These are phyloP conservation scores for Limnomonas spitsbergensis DNA, from an alignment of 139 green algal genomes.

Conservation along the genomic window DNA sequence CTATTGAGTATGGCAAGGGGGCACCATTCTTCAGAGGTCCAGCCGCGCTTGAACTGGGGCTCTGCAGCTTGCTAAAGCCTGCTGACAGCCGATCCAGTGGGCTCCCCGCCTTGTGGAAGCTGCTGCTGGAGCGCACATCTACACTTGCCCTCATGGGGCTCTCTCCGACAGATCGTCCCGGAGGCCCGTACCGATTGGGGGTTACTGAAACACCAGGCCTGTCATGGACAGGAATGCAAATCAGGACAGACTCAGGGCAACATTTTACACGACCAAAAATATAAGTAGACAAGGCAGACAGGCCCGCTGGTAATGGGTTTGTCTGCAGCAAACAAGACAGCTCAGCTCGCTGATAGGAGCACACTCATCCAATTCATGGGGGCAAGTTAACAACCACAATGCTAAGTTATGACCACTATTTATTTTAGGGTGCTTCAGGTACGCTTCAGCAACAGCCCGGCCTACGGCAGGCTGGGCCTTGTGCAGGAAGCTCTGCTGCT, in stretches of 20 bases:
- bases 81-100: neutral
- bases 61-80: conserved; percentile 13
- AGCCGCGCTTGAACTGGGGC: neutral
- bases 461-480: too few species aligned
- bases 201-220: conserved; percentile 8
- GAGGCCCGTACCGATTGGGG: neutral
- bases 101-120: neutral
- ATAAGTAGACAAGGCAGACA: neutral
- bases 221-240: neutral
- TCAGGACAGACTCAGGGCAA: neutral
- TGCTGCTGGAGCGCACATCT: neutral
- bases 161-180: neutral
- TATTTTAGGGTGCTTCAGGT: too few species aligned
- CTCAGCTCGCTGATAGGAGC: neutral
- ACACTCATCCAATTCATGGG: neutral
- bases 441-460: too few species aligned
- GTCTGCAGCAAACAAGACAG: neutral
- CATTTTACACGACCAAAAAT: neutral
- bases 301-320: neutral
- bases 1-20: neutral
- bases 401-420: neutral
- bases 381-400: neutral
- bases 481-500: too few species aligned
- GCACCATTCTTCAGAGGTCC: neutral
- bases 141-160: neutral